A percentile compares a stretch with the other conserved stretches of the same genome.
Conservation (phyloP, 2,329 filamentous ascomycete species). For the Claviceps maximensis region DNA sequence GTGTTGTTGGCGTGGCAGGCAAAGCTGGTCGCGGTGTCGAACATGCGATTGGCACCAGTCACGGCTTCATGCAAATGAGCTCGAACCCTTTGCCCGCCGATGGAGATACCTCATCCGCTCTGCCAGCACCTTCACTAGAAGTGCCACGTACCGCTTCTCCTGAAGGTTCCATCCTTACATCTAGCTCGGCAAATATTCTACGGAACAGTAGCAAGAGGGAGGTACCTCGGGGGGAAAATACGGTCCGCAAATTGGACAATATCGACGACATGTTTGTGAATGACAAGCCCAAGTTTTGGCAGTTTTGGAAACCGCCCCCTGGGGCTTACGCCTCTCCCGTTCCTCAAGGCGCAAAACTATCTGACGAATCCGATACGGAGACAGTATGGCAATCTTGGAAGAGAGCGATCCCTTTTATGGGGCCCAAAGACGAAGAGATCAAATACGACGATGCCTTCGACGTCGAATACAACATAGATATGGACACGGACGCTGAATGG, state of each 20-base stretch:
- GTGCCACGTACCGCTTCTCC: conserved; percentile 22
- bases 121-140: conserved; percentile 18
- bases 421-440: conserved; percentile 25
- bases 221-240: conserved; percentile 27
- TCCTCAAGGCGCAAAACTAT: conserved; percentile 38
- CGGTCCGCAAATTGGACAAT: conserved; percentile 36
- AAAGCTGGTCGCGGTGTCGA: conserved; percentile 38
- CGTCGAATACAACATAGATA: conserved; percentile 40
- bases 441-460: conserved; percentile 54
- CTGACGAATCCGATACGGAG: conserved; percentile 28
- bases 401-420: conserved; percentile 34
- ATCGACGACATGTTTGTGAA: conserved; percentile 35
- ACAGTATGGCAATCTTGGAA: conserved; percentile 39
- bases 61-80: conserved; percentile 34
- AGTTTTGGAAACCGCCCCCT: conserved; percentile 51
- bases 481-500: conserved; percentile 60
- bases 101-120: conserved; percentile 10
- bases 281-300: conserved; percentile 39
- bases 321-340: conserved; percentile 49
- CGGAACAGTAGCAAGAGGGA: conserved; percentile 1
- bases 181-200: conserved; percentile 21
- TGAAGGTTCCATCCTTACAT: conserved; percentile 24
- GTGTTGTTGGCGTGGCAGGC: conserved; percentile 26
- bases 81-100: neutral
- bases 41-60: conserved; percentile 38